Base-by-base conservation (phyloP, 176 grass and related monocot species). In the Dactylis glomerata region DNA sequence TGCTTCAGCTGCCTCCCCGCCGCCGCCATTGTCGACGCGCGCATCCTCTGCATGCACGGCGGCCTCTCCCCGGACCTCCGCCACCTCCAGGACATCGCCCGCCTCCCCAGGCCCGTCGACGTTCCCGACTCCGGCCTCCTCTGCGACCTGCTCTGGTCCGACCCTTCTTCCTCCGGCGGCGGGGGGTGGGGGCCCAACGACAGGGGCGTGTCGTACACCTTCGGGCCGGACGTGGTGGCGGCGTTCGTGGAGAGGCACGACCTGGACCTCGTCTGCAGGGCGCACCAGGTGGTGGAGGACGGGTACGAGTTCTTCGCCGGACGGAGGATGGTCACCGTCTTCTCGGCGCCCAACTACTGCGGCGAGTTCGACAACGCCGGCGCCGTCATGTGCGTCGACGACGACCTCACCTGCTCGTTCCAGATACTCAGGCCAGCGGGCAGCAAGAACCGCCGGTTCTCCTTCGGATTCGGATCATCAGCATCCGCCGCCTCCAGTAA, bases 111-210 rank as follows among this genome's bases (percentile, higher is more conserved):
- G 49, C 92, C 89, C 4, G 16, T 54, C 6, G 86, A 94, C 66
- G 89, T 94, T 3, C 92, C 92, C 1, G 83, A 94, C 28, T 8
- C 72, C 9, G 92, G 92, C 11, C 65, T 94, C 7, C 89, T 91
- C n/a, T 91, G 92, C 54, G 92, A 94, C 85, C 89, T 94, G 7
- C 78, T 94, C 38, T 94, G 92, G 92, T 82, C 92, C 52, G 92
- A 94, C 82, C 92, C 92, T 42, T 16, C 50, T 0, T 5, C 45
- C 5, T 34, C 37, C 55, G 40, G 23, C 40, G 9, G 26, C 5
- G 13, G 11, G 1, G 88, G 91, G 2, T 94, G 92, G 92, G 92
- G 69, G 2, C 31, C 62, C 14, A 94, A 91, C 26, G 89, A 91
- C 36, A 59, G 89, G 46, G 92, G 86, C 23, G 89, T 94, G 62